These are phyloP conservation scores for Kluyveromyces lactis DNA, from an alignment of 805 yeast genomes.

Conservation along the genomic window DNA sequence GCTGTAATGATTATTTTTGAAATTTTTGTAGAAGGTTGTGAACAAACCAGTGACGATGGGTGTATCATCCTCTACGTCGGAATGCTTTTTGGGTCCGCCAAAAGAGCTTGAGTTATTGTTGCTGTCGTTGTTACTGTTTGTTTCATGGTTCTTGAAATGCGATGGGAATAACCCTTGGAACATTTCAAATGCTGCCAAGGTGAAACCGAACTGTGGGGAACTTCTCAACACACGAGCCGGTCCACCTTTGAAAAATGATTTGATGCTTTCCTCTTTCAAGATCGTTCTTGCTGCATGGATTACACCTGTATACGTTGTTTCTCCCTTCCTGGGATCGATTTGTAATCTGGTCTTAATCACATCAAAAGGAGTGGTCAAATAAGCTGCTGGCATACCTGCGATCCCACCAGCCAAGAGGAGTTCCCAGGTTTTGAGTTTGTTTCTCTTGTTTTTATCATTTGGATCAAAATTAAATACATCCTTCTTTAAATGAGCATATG, in stretches of 20 bases:
- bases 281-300: slow-evolving; percentile 70
- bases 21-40: slow-evolving; percentile 14
- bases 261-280: slow-evolving; percentile 70
- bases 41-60: slow-evolving; percentile 20
- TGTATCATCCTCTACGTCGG: slow-evolving; percentile 10
- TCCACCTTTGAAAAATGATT: slow-evolving; percentile 93
- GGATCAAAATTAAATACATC: slow-evolving; percentile 80
- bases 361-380: slow-evolving; percentile 92
- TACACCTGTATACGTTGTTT: slow-evolving; percentile 68
- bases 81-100: neutral
- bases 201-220: slow-evolving; percentile 96
- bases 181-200: slow-evolving; percentile 93
- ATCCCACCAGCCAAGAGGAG: slow-evolving; percentile 80
- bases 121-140: neutral
- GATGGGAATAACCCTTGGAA: slow-evolving; percentile 72
- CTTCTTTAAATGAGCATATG: slow-evolving; percentile 88
- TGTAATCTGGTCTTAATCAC: slow-evolving; percentile 94
- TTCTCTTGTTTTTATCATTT: slow-evolving; percentile 45
- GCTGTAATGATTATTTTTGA: slow-evolving; percentile 8
- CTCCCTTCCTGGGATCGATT: slow-evolving; percentile 70
- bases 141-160: slow-evolving; percentile 3
- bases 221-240: slow-evolving; percentile 90
- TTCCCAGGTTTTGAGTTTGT: slow-evolving; percentile 70
- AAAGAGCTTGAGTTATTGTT: slow-evolving; percentile 6
- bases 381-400: slow-evolving; percentile 98